phyloP scores from a whole-genome alignment of 768 basidiomycete species.

The Tephrocybe sp. region DNA sequence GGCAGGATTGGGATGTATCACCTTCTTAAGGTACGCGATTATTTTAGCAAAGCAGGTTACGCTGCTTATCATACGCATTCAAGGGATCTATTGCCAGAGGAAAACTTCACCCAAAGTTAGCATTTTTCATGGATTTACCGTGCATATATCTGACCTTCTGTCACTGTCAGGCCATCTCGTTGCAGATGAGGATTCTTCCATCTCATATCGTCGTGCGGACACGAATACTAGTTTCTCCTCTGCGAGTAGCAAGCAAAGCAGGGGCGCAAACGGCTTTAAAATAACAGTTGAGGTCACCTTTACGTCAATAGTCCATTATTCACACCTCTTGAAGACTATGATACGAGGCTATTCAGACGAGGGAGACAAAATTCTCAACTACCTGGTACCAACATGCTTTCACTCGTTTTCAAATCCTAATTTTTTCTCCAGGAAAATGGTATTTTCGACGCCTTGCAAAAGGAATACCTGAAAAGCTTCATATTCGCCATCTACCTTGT shows the following conservation, averaged over 20 bases:
- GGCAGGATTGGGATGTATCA: slow-evolving; percentile 74
- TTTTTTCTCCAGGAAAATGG: slow-evolving; percentile 63
- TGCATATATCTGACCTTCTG: slow-evolving; percentile 1
- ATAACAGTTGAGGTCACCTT: slow-evolving; percentile 48
- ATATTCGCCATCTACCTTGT: slow-evolving; percentile 86
- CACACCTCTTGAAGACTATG: slow-evolving; percentile 41
- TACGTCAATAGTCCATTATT: neutral
- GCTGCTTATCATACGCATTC: neutral
- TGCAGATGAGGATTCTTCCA: slow-evolving; percentile 40
- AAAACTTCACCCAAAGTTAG: slow-evolving; percentile 72
- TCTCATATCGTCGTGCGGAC: slow-evolving; percentile 28
- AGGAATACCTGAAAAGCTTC: slow-evolving; percentile 80
- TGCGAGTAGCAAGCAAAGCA: slow-evolving; percentile 31
- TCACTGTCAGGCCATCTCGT: slow-evolving; percentile 51
- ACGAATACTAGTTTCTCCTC: slow-evolving; percentile 36
- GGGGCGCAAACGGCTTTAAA: slow-evolving; percentile 61
- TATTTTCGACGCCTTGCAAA: slow-evolving; percentile 83
- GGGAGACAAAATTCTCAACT: slow-evolving; percentile 79
- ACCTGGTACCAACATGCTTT: slow-evolving; percentile 51
- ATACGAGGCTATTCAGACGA: slow-evolving; percentile 78
- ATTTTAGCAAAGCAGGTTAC: neutral
- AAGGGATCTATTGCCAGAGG: slow-evolving; percentile 74
- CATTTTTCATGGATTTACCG: neutral
- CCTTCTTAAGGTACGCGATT: slow-evolving; percentile 59
- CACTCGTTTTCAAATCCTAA: slow-evolving; percentile 5